These are phyloP conservation scores for Phalaenopsis aphrodite DNA, from an alignment of 106 monocot species.

Conservation along the genomic window DNA sequence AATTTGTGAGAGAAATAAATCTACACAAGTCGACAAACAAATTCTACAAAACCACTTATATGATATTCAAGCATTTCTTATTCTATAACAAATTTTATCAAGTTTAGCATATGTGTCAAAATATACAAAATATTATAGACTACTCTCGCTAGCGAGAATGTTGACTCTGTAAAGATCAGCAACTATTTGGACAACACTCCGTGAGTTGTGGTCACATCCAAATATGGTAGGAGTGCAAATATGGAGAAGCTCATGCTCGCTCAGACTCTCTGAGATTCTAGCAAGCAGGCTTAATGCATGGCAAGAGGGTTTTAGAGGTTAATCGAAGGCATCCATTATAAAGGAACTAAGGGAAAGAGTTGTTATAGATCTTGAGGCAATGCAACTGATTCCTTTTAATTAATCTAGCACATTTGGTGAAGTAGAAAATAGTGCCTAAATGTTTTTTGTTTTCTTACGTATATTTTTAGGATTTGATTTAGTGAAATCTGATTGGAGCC, in stretches of 20 bases:
- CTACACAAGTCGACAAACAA: too few species aligned
- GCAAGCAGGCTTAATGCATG: conserved; percentile 84
- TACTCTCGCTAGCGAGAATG: conserved; percentile 61
- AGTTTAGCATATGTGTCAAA: too few species aligned
- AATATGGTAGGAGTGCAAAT: conserved; percentile 93
- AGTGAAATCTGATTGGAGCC: not conserved
- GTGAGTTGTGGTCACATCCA: conserved; percentile 87
- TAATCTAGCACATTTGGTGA: too few species aligned
- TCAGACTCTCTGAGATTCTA: conserved; percentile 77
- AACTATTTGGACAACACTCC: conserved; percentile 84
- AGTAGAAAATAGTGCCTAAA: too few species aligned
- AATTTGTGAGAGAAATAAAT: too few species aligned
- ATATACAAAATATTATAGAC: conserved; percentile 8
- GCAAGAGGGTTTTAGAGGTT: conserved; percentile 92
- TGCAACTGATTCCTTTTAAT: too few species aligned
- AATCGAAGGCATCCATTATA: conserved; percentile 92
- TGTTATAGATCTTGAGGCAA: conserved; percentile 66
- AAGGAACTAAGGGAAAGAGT: conserved; percentile 90
- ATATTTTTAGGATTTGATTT: too few species aligned
- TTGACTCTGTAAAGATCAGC: conserved; percentile 90
- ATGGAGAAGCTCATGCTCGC: conserved; percentile 99
- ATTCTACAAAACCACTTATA: too few species aligned
- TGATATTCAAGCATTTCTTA: too few species aligned
- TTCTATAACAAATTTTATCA: too few species aligned
- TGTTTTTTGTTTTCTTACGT: too few species aligned